Evolutionary conservation across 2,329 filamentous ascomycete genomes (phyloP).

Genomic region (Aspergillus aculeatus): DNA sequence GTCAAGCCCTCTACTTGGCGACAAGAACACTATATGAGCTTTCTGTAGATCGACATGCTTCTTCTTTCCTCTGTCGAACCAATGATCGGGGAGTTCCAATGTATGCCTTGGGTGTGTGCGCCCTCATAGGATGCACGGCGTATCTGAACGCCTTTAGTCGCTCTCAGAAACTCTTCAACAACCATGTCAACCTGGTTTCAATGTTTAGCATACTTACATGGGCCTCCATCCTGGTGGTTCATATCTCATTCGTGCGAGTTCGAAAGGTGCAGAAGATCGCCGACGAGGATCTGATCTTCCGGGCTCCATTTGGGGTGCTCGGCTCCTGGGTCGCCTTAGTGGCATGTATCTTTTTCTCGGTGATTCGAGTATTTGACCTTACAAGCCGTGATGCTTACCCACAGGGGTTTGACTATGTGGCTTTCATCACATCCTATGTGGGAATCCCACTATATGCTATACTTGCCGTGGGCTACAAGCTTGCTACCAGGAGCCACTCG

Average conservation of each 20-base stretch:
- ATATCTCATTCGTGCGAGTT: slow-evolving; percentile 64
- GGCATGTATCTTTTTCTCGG: slow-evolving; percentile 68
- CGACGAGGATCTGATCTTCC: slow-evolving; percentile 59
- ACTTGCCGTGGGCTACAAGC: slow-evolving; percentile 67
- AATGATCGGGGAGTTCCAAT: slow-evolving; percentile 69
- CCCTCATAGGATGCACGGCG: slow-evolving; percentile 63
- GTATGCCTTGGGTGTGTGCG: slow-evolving; percentile 61
- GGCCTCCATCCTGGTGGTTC: slow-evolving; percentile 66
- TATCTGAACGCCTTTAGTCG: slow-evolving; percentile 63
- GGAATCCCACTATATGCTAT: slow-evolving; percentile 71
- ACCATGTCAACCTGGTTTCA: slow-evolving; percentile 66
- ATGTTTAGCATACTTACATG: slow-evolving; percentile 66
- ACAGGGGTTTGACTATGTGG: slow-evolving; percentile 64
- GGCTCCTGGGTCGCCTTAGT: slow-evolving; percentile 67
- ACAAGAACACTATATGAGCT: slow-evolving; percentile 70
- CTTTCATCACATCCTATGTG: slow-evolving; percentile 72
- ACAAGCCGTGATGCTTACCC: slow-evolving; percentile 53
- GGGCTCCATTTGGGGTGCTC: slow-evolving; percentile 66
- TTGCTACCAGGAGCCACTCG: slow-evolving; percentile 53
- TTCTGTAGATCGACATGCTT: slow-evolving; percentile 69
- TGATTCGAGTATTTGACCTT: slow-evolving; percentile 77
- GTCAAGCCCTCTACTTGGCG: slow-evolving; percentile 73
- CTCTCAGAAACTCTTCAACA: slow-evolving; percentile 57
- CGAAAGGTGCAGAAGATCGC: slow-evolving; percentile 60
- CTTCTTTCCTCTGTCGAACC: slow-evolving; percentile 66